Conservation (phyloP, 495 filamentous ascomycete genomes). For the Aspergillus indologenus region DNA sequence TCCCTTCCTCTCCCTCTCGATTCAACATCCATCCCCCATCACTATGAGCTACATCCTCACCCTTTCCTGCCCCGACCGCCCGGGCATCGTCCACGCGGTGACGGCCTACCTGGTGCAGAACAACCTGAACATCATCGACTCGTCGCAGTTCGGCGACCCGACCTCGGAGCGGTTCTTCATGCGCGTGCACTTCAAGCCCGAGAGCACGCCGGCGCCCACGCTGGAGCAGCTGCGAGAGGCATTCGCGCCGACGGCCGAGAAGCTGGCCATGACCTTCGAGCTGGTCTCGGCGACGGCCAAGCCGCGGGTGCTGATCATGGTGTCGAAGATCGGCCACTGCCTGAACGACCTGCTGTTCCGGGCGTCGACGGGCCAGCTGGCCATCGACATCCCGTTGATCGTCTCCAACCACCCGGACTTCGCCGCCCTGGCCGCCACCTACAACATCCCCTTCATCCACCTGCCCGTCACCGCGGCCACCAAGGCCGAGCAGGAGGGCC, state of each 20-base stretch:
- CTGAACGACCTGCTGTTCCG: constrained; percentile 78
- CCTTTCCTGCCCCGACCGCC: constrained; percentile 69
- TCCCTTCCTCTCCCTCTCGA: constrained; percentile 4
- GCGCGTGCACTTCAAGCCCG: constrained; percentile 64
- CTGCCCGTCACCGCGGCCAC: constrained; percentile 68
- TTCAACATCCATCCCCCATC: constrained; percentile 35
- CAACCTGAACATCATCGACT: constrained; percentile 69
- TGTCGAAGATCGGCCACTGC: constrained; percentile 77
- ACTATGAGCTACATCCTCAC: constrained; percentile 66
- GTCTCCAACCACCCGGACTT: constrained; percentile 76
- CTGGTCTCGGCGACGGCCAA: constrained; percentile 60
- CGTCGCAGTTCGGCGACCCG: constrained; percentile 70
- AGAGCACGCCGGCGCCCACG: constrained; percentile 23
- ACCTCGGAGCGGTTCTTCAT: constrained; percentile 70
- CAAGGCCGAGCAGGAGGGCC: constrained; percentile 62
- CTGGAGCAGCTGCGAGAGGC: constrained; percentile 39
- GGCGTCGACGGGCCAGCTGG: constrained; percentile 53
- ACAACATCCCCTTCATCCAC: constrained; percentile 70
- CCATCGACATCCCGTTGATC: constrained; percentile 63
- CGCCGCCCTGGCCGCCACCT: constrained; percentile 59
- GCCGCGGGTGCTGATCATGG: constrained; percentile 72
- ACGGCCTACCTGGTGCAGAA: constrained; percentile 64
- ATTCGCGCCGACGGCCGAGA: constrained; percentile 53
- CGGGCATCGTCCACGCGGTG: constrained; percentile 74
- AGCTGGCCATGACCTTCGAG: constrained; percentile 60